Percentiles rank a stretch among this genome's conserved stretches.
Evolutionary conservation across 805 yeast genomes (phyloP).

Genomic region (Starmerella sirachaensis): DNA sequence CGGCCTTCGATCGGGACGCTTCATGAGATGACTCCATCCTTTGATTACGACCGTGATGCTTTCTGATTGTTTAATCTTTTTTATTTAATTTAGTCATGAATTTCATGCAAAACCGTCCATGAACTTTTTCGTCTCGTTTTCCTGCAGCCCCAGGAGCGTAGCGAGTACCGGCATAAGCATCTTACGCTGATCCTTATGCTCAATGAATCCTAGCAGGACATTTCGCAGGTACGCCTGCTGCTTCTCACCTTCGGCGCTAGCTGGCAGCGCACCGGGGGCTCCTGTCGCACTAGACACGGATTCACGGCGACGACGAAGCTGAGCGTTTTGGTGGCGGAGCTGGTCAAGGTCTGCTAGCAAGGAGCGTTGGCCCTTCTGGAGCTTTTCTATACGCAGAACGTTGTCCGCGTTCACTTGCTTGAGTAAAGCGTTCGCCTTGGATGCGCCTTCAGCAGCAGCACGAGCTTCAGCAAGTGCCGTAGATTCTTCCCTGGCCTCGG

Average conservation of each 20-base stretch:
- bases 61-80: neutral
- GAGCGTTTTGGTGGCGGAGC: constrained; percentile 23
- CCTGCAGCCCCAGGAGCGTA: constrained; percentile 54
- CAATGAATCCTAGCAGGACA: constrained; percentile 80
- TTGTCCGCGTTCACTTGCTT: constrained; percentile 29
- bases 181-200: constrained; percentile 81
- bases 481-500: neutral
- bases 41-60: constrained; percentile 11
- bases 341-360: constrained; percentile 27
- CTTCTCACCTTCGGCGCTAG: constrained; percentile 24
- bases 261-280: constrained; percentile 3
- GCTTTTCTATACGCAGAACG: constrained; percentile 28
- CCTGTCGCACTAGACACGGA: neutral
- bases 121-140: constrained; percentile 64
- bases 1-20: neutral
- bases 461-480: constrained; percentile 12
- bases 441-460: constrained; percentile 22
- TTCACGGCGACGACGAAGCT: constrained; percentile 6
- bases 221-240: constrained; percentile 74
- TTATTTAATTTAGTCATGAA: neutral
- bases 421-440: constrained; percentile 26
- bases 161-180: constrained; percentile 78
- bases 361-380: constrained; percentile 28
- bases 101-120: constrained; percentile 31
- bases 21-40: constrained; percentile 1